phyloP scores from a whole-genome alignment of 768 basidiomycete species.

The Mrakia hoshinonis region DNA sequence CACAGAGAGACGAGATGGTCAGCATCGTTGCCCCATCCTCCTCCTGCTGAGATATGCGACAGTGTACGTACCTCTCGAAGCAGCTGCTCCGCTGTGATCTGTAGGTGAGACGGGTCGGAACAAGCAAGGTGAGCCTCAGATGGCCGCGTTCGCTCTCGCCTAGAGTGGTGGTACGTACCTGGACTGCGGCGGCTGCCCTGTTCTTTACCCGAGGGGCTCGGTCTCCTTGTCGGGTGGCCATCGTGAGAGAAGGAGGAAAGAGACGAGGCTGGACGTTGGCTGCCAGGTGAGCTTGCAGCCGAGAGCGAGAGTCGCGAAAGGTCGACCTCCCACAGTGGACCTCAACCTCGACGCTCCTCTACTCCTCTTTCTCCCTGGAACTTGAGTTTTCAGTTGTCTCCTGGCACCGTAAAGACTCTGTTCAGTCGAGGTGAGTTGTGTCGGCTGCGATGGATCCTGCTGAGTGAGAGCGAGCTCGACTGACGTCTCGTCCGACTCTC shows the following conservation, averaged over 20 bases:
- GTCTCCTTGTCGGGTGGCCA: constrained; percentile 33
- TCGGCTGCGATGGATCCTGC: no score
- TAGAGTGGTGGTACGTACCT: constrained; percentile 48
- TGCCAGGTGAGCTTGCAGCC: background rate
- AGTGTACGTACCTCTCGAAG: constrained; percentile 64
- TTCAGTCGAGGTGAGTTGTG: no score
- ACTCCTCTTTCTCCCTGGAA: no score
- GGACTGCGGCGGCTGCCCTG: constrained; percentile 85
- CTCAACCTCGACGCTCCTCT: no score
- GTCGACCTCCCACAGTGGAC: no score
- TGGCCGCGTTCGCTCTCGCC: constrained; percentile 4
- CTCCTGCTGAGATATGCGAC: background rate
- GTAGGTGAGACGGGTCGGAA: background rate
- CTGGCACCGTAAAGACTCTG: no score
- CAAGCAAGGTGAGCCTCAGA: constrained; percentile 23
- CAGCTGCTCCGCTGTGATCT: constrained; percentile 98
- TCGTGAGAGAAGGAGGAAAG: background rate
- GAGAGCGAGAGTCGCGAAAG: background rate
- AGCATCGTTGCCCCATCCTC: no score
- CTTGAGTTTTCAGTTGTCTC: no score
- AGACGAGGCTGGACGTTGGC: background rate
- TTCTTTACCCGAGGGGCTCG: constrained; percentile 68
- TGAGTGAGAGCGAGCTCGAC: no score
- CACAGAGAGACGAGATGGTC: background rate
- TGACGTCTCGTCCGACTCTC: no score